Conservation (phyloP, 768 basidiomycete genomes). For the Hydnomerulius pinastri region DNA sequence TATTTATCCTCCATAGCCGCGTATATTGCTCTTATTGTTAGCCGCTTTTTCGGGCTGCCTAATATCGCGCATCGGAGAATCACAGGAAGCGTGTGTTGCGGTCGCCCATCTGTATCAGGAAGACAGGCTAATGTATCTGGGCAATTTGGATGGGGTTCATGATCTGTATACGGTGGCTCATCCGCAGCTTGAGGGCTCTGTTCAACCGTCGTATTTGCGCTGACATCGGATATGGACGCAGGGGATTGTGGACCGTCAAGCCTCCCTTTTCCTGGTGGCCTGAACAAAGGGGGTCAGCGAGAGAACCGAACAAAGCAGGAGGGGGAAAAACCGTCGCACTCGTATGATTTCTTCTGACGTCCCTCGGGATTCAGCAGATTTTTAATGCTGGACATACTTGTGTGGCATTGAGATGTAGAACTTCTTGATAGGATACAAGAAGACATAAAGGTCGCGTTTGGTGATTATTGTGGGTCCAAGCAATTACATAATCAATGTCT, state of each 20-base stretch:
- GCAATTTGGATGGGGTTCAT: constrained; percentile 72
- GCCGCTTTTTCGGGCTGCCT: constrained; percentile 69
- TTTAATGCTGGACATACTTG: constrained; percentile 55
- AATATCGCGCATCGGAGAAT: constrained; percentile 85
- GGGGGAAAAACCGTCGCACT: constrained; percentile 36
- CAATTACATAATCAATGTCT: constrained; percentile 27
- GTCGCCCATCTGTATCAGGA: constrained; percentile 75
- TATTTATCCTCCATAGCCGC: constrained; percentile 87
- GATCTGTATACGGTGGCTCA: constrained; percentile 39
- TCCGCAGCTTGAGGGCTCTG: constrained; percentile 20
- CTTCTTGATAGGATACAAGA: constrained; percentile 11
- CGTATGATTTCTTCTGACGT: constrained; percentile 37
- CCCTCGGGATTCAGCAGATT: constrained; percentile 60
- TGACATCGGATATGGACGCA: constrained; percentile 36
- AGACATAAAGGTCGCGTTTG: constrained; percentile 9
- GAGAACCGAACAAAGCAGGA: constrained; percentile 8
- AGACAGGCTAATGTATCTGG: constrained; percentile 78
- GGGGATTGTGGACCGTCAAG: constrained; percentile 31
- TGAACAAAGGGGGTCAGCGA: constrained; percentile 31
- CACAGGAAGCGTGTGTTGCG: constrained; percentile 83
- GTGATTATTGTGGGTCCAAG: constrained; percentile 35
- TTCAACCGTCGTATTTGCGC: constrained; percentile 29
- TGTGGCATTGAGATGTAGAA: constrained; percentile 20
- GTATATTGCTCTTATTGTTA: constrained; percentile 85
- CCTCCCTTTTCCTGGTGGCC: constrained; percentile 28